These are phyloP conservation scores for Nakataea oryzae DNA, from an alignment of 2,329 filamentous ascomycete genomes.

Conservation along the genomic window DNA sequence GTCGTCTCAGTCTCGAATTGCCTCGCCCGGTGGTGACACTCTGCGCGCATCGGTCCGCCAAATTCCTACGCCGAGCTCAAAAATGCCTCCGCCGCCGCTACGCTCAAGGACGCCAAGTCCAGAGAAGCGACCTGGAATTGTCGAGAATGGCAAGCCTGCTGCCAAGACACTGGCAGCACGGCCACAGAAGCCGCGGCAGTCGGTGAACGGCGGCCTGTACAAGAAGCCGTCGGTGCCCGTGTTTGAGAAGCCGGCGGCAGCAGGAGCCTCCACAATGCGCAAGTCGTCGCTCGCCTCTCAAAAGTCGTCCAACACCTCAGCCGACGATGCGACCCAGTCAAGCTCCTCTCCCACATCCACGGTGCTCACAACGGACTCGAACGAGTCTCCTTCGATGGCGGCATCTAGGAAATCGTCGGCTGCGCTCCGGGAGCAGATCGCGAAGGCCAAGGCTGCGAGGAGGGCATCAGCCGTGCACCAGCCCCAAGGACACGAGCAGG, in stretches of 20 bases:
- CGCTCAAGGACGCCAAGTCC: conserved; percentile 27
- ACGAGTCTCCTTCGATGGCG: conserved; percentile 17
- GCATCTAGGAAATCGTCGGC: conserved; percentile 57
- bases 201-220: conserved; percentile 40
- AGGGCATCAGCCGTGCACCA: conserved; percentile 32
- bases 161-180: conserved; percentile 36
- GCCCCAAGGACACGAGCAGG: conserved; percentile 4
- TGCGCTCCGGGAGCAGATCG: conserved; percentile 80
- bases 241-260: conserved; percentile 18
- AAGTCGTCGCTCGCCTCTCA: conserved; percentile 28
- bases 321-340: conserved; percentile 23
- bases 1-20: conserved; percentile 11
- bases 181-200: conserved; percentile 38
- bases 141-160: conserved; percentile 13
- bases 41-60: conserved; percentile 16
- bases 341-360: conserved; percentile 26
- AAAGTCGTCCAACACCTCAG: conserved; percentile 25
- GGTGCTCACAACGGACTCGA: conserved; percentile 22
- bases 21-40: conserved; percentile 10
- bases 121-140: conserved; percentile 21
- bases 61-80: conserved; percentile 21
- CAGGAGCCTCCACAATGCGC: conserved; percentile 15
- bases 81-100: conserved; percentile 13
- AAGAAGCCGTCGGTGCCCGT: conserved; percentile 42
- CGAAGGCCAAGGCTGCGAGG: conserved; percentile 79